phyloP scores from a whole-genome alignment of 257 asterid species.

The Nicotiana tabacum region DNA sequence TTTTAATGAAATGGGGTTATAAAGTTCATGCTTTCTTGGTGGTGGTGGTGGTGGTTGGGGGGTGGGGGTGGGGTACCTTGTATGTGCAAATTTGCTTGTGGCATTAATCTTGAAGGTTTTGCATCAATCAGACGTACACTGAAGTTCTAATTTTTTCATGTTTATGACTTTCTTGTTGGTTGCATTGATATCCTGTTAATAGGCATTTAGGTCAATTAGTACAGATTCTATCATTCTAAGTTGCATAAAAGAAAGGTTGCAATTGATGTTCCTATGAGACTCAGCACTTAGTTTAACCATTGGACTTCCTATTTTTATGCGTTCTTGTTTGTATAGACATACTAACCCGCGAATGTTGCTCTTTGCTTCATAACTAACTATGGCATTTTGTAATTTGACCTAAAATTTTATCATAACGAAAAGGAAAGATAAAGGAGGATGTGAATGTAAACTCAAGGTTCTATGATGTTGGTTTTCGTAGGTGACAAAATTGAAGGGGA shows the following conservation, averaged over 20 bases:
- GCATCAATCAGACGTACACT: neutral
- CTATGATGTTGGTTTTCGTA: slow-evolving; percentile 25
- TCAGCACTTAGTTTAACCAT: neutral
- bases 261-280: neutral
- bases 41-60: no score
- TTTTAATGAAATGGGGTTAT: slow-evolving; percentile 5
- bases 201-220: neutral
- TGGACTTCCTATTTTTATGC: neutral
- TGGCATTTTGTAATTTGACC: neutral
- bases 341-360: neutral
- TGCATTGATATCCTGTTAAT: neutral
- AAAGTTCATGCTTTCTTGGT: neutral
- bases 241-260: no score
- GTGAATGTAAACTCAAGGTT: slow-evolving; percentile 3
- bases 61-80: neutral
- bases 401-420: neutral
- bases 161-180: neutral
- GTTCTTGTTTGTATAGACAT: neutral
- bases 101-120: neutral
- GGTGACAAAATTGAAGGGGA: slow-evolving; percentile 41
- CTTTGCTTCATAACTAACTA: neutral
- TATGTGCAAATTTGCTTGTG: neutral
- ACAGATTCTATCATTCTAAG: no score
- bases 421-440: neutral
- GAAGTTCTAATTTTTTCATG: neutral